Percentiles rank a stretch among this genome's conserved stretches.
These are phyloP conservation scores for Thraustochytrium aureum DNA, from an alignment of 352 stramenopile genomes.

Conservation along the genomic window DNA sequence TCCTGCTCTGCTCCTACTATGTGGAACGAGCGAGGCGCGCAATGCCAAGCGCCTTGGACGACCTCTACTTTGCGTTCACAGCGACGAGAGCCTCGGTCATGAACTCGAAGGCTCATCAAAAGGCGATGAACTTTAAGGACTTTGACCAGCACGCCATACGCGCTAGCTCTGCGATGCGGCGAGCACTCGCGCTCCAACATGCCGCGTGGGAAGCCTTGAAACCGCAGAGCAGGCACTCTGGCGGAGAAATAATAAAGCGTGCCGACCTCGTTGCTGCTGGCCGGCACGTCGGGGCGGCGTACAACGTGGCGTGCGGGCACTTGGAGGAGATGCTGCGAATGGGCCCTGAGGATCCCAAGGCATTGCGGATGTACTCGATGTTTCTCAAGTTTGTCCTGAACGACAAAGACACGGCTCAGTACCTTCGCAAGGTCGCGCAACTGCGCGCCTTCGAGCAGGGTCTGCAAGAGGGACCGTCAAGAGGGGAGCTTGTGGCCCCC, in stretches of 20 bases:
- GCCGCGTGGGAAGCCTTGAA: conserved; percentile 7
- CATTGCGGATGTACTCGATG: conserved; percentile 6
- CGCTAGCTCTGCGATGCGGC: too few species aligned
- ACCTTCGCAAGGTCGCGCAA: too few species aligned
- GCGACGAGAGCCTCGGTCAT: not conserved
- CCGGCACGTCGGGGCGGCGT: not conserved
- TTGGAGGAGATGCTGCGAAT: conserved; percentile 36
- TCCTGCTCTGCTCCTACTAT: not conserved
- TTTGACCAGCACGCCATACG: conserved; percentile 31
- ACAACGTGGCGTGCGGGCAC: not conserved
- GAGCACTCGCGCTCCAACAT: too few species aligned
- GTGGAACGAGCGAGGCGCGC: not conserved
- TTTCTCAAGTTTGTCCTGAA: conserved; percentile 36
- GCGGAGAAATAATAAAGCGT: not conserved
- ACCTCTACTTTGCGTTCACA: conserved; percentile 34
- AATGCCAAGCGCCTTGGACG: conserved; percentile 10
- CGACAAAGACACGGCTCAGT: conserved; percentile 15
- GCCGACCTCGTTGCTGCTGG: not conserved
- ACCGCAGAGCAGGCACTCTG: not conserved
- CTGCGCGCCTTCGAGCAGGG: too few species aligned
- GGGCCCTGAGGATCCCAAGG: not conserved
- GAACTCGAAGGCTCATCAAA: not conserved
- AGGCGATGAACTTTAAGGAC: conserved; percentile 39
- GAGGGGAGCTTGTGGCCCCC: too few species aligned
- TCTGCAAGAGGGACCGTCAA: too few species aligned